phyloP scores from a whole-genome alignment of 2,329 filamentous ascomycete species.

The Diaporthe velutina region DNA sequence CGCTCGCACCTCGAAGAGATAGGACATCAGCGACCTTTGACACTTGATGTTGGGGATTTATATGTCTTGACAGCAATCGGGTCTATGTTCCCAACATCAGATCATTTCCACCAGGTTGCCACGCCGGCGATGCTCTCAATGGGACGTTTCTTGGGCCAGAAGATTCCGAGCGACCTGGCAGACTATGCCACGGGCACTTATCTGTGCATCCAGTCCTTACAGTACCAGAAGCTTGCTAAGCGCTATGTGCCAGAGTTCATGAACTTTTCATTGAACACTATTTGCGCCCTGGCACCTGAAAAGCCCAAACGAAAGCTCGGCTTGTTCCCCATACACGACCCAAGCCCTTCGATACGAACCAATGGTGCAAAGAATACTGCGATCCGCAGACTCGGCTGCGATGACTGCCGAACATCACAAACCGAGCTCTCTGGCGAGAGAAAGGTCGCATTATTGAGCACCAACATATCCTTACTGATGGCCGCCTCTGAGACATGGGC shows the following conservation, averaged over 20 bases:
- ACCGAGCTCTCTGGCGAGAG: slow-evolving; percentile 50
- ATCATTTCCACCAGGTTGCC: slow-evolving; percentile 96
- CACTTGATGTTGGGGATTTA: slow-evolving; percentile 77
- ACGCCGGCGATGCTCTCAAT: slow-evolving; percentile 92
- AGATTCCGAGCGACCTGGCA: slow-evolving; percentile 71
- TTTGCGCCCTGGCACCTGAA: slow-evolving; percentile 75
- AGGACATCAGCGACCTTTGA: slow-evolving; percentile 60
- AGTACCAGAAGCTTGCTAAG: slow-evolving; percentile 87
- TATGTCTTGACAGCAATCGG: slow-evolving; percentile 86
- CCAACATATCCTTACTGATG: slow-evolving; percentile 75
- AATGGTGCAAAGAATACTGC: slow-evolving; percentile 54
- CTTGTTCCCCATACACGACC: slow-evolving; percentile 72
- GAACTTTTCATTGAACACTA: slow-evolving; percentile 82
- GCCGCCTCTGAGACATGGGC: slow-evolving; percentile 80
- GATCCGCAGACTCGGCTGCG: slow-evolving; percentile 69
- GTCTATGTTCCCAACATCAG: slow-evolving; percentile 91
- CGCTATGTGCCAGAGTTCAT: slow-evolving; percentile 91
- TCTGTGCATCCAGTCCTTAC: slow-evolving; percentile 80
- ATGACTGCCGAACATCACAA: slow-evolving; percentile 61
- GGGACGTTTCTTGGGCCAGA: slow-evolving; percentile 84
- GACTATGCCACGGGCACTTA: slow-evolving; percentile 83
- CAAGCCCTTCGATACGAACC: slow-evolving; percentile 65
- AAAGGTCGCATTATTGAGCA: slow-evolving; percentile 72
- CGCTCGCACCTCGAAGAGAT: slow-evolving; percentile 77
- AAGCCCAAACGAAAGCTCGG: slow-evolving; percentile 62